A percentile compares a stretch with the other conserved stretches of the same genome.
These are phyloP conservation scores for Petunia axillaris DNA, from an alignment of 257 asterid genomes.

Conservation along the genomic window DNA sequence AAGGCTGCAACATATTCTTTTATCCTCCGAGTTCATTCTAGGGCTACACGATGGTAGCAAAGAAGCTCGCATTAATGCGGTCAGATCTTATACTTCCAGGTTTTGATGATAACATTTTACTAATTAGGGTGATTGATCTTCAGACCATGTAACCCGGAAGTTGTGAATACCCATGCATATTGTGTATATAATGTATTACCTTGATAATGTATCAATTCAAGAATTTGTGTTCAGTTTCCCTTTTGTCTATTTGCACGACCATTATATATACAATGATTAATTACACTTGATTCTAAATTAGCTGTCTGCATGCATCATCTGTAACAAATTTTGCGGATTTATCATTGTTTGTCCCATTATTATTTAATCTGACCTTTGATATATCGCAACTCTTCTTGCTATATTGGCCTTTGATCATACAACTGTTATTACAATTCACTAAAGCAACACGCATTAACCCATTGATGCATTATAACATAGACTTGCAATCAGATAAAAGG, in stretches of 20 bases:
- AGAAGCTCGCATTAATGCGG: neutral
- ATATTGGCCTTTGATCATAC: neutral
- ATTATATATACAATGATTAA: neutral
- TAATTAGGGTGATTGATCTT: neutral
- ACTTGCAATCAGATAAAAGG: neutral
- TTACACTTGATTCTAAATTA: too few relatives aligned
- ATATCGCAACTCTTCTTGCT: neutral
- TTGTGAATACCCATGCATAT: neutral
- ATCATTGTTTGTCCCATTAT: neutral
- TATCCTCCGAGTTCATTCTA: slow-evolving; percentile 12
- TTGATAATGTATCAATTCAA: neutral
- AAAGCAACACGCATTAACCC: neutral
- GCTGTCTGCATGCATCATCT: neutral
- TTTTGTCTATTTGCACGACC: neutral
- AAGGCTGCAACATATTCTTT: neutral
- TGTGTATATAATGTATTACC: neutral
- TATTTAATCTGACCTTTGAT: neutral
- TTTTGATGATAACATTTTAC: neutral
- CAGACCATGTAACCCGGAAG: neutral
- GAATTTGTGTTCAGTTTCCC: neutral
- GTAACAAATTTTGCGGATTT: too few relatives aligned
- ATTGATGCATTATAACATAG: neutral
- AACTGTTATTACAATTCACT: neutral
- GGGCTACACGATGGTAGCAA: neutral
- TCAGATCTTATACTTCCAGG: neutral